Percentiles rank a stretch among this genome's conserved stretches.
Conservation (phyloP, 257 asterid genomes). For the Dorcoceras hygrometricum region DNA sequence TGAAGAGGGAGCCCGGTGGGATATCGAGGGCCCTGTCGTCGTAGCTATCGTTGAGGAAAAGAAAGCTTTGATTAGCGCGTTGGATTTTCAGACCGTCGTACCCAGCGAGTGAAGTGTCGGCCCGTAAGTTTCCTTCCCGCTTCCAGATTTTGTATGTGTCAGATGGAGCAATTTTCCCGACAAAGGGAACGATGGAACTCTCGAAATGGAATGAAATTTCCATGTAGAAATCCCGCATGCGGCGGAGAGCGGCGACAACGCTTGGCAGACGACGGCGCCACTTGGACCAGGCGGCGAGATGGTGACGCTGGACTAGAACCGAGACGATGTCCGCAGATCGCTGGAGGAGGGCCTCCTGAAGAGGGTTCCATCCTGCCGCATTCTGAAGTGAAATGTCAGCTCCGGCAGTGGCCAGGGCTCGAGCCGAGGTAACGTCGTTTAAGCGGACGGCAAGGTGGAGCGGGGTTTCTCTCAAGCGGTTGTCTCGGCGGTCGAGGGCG, state of each 20-base stretch:
- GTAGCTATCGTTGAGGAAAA: constrained; percentile 66
- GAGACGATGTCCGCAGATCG: constrained; percentile 65
- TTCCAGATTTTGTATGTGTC: constrained; percentile 97
- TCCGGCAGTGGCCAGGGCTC: constrained; percentile 67
- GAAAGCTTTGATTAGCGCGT: constrained; percentile 92
- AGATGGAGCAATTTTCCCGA: constrained; percentile 90
- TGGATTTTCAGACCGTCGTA: constrained; percentile 90
- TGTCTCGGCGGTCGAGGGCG: constrained; percentile 79
- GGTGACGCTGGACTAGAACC: constrained; percentile 73
- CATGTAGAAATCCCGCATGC: constrained; percentile 96
- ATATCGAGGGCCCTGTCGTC: constrained; percentile 25
- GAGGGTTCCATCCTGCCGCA: constrained; percentile 85
- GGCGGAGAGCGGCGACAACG: constrained; percentile 67
- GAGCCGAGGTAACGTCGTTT: constrained; percentile 60
- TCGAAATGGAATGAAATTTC: constrained; percentile 92
- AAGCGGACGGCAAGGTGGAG: constrained; percentile 93
- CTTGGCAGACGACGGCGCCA: constrained; percentile 97
- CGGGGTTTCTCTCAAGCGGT: constrained; percentile 68
- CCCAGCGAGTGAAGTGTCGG: constrained; percentile 91
- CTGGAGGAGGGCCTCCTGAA: constrained; percentile 88
- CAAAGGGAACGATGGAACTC: constrained; percentile 90
- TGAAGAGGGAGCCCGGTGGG: constrained; percentile 70
- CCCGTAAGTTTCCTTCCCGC: constrained; percentile 84
- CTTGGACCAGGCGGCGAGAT: constrained; percentile 77
- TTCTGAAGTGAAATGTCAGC: constrained; percentile 88